These are phyloP conservation scores for Ustilago sp. DNA, from an alignment of 1,284 basidiomycete genomes.

Conservation along the genomic window DNA sequence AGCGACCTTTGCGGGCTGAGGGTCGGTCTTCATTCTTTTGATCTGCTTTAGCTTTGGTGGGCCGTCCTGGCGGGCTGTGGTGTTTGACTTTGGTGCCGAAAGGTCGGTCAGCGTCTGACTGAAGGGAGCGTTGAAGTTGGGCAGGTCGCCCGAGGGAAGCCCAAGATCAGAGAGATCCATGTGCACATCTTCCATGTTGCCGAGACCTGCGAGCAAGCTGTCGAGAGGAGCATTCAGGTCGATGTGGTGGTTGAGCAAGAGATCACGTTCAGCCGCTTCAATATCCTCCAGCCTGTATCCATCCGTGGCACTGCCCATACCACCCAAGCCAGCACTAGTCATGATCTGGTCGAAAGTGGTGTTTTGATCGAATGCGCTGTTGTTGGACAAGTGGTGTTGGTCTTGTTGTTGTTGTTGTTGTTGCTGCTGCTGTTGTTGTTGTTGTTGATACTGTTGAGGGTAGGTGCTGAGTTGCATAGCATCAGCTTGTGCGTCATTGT, in stretches of 20 bases:
- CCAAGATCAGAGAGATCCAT: conserved; percentile 49
- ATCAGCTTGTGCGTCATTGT: conserved; percentile 16
- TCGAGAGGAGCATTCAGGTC: conserved; percentile 56
- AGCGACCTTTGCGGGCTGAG: conserved; percentile 38
- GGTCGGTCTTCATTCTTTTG: conserved; percentile 45
- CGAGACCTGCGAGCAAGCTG: conserved; percentile 49
- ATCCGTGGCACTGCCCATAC: conserved; percentile 13
- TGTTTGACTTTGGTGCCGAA: not conserved
- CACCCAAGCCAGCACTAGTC: conserved; percentile 30
- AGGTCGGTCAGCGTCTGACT: conserved; percentile 27
- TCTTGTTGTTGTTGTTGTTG: conserved; percentile 1
- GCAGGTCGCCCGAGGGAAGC: conserved; percentile 26
- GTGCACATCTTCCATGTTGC: conserved; percentile 49
- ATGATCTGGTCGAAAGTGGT: conserved; percentile 41
- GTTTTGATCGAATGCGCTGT: conserved; percentile 14
- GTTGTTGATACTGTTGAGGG: conserved; percentile 3
- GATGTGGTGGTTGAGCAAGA: conserved; percentile 49
- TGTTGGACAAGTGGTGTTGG: conserved; percentile 7
- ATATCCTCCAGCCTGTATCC: conserved; percentile 53
- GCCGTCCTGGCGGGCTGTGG: conserved; percentile 14
- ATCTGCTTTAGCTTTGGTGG: conserved; percentile 43
- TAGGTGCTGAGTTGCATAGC: conserved; percentile 20
- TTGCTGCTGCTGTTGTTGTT: not conserved
- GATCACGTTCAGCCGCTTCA: conserved; percentile 52
- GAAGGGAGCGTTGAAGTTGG: conserved; percentile 52